Evolutionary conservation across 345 rosid species (phyloP).

Genomic region (Eucalyptus shirleyi): DNA sequence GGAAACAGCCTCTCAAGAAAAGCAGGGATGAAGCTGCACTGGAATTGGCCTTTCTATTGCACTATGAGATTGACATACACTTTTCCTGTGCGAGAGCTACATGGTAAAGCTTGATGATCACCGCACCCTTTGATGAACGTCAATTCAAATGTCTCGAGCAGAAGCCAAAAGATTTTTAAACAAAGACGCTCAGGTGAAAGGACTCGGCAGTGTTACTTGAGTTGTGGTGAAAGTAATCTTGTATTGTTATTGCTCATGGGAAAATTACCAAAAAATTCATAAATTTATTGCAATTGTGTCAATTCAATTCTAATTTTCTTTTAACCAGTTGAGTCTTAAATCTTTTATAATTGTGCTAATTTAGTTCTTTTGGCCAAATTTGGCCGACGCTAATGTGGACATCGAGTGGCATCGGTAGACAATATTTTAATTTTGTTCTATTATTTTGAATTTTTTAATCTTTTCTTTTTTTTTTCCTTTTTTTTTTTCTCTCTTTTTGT

Average conservation of each 20-base stretch:
- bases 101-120: neutral
- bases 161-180: neutral
- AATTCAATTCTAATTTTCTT: too few relatives aligned
- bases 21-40: neutral
- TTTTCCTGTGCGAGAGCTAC: neutral
- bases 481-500: too few relatives aligned
- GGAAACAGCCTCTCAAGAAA: neutral
- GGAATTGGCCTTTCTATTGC: neutral
- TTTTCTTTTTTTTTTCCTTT: too few relatives aligned
- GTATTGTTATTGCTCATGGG: rapidly evolving
- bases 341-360: too few relatives aligned
- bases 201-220: neutral
- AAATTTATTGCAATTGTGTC: rapidly evolving
- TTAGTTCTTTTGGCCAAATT: too few relatives aligned
- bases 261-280: too few relatives aligned
- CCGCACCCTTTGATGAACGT: neutral
- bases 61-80: neutral
- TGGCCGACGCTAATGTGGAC: rapidly evolving
- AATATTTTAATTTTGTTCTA: too few relatives aligned
- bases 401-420: rapidly evolving
- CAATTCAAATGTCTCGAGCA: neutral
- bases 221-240: neutral
- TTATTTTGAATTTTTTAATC: too few relatives aligned
- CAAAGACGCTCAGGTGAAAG: neutral
- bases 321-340: too few relatives aligned